Evolutionary conservation across 2,329 filamentous ascomycete species (phyloP).

Genomic region (Cyclaneusma minus): DNA sequence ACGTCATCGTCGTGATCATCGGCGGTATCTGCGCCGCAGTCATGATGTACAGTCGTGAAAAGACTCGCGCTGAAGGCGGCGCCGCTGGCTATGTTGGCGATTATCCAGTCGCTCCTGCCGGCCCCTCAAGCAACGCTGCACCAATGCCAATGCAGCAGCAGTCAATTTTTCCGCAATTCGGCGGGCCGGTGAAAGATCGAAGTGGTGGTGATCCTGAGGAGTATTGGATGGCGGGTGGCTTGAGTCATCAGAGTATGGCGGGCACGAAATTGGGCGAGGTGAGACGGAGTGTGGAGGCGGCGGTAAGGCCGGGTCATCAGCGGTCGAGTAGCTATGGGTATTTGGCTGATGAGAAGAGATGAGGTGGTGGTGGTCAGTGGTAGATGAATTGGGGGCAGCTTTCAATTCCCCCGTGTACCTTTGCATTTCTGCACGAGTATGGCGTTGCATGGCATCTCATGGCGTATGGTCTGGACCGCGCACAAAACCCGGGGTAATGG

Average conservation of each 20-base stretch:
- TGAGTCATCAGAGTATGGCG: not conserved
- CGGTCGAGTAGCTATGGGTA: constrained; percentile 12
- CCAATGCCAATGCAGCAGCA: constrained; percentile 4
- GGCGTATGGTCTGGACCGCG: too few relatives aligned
- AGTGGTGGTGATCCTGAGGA: constrained; percentile 4
- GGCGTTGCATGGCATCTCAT: too few relatives aligned
- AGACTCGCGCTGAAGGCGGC: constrained; percentile 44
- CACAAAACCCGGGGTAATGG: too few relatives aligned
- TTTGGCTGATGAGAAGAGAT: constrained; percentile 6
- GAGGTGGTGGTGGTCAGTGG: too few relatives aligned
- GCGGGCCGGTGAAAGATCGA: constrained; percentile 7
- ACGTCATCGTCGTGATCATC: constrained; percentile 60
- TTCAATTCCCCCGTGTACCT: too few relatives aligned
- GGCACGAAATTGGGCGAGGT: constrained; percentile 10
- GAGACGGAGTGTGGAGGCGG: constrained; percentile 9
- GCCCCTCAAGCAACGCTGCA: constrained; percentile 5
- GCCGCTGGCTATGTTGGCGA: constrained; percentile 13
- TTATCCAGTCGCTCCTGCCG: constrained; percentile 5
- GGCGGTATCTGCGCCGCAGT: constrained; percentile 53
- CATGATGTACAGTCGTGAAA: constrained; percentile 43
- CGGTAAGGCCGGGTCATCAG: constrained; percentile 9
- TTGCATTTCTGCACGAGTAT: too few relatives aligned
- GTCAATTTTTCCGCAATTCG: constrained; percentile 12
- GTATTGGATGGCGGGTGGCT: constrained; percentile 3
- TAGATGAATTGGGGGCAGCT: too few relatives aligned